Evolutionary conservation across 768 basidiomycete genomes (phyloP).

Genomic region (Leucogyrophana mollusca): DNA sequence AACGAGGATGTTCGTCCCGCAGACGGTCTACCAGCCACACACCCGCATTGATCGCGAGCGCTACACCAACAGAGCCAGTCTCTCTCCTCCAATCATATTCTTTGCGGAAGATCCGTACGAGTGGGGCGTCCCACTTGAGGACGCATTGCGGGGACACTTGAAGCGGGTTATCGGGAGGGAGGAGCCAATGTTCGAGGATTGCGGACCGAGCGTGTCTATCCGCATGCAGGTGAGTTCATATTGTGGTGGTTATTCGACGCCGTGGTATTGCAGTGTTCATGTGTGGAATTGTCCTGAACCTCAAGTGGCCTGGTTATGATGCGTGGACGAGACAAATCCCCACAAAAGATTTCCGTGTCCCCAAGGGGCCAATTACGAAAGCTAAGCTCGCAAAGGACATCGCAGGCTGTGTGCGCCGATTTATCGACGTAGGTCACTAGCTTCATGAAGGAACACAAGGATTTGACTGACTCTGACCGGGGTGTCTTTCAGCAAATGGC

Average conservation of each 20-base stretch:
- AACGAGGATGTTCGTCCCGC: conserved; percentile 60
- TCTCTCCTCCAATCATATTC: conserved; percentile 68
- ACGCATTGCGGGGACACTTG: conserved; percentile 62
- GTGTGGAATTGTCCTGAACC: too few species aligned
- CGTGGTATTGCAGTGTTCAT: too few species aligned
- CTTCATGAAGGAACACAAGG: too few species aligned
- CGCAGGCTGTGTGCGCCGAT: conserved; percentile 71
- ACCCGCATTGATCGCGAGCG: conserved; percentile 75
- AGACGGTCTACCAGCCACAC: conserved; percentile 71
- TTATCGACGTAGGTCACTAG: conserved; percentile 52
- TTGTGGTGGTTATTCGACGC: too few species aligned
- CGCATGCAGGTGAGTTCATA: conserved; percentile 75
- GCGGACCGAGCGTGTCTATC: conserved; percentile 80
- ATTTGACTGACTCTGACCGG: too few species aligned
- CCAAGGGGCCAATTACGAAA: conserved; percentile 74
- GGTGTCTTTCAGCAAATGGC: conserved; percentile 53
- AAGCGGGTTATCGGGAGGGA: conserved; percentile 56
- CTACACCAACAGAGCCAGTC: conserved; percentile 68
- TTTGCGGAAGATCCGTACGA: conserved; percentile 49
- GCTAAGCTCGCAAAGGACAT: conserved; percentile 79
- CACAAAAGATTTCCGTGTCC: conserved; percentile 76
- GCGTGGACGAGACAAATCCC: conserved; percentile 82
- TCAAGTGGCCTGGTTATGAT: conserved; percentile 84
- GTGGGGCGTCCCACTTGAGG: conserved; percentile 60
- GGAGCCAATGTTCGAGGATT: conserved; percentile 64